Evolutionary conservation across 805 yeast genomes (phyloP), one percentile per base, ranked within the genome.

Genomic region (Hyphopichia homilentoma): DNA sequence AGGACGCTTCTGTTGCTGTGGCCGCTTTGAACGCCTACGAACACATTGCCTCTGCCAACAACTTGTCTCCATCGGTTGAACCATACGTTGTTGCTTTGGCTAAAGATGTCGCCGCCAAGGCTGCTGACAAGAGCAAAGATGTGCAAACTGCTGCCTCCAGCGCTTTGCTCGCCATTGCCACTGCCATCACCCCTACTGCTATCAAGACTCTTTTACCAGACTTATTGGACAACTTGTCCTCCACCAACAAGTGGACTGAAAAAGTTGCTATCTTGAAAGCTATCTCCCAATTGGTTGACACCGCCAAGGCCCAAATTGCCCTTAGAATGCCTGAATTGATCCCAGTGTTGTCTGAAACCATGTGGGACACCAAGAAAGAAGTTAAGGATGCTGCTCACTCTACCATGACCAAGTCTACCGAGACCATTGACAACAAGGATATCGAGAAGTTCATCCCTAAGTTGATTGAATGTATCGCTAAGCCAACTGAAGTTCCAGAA

Each of bases 331-430:
- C 97, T 59, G 97, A 93, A 78, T 81, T 93, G 67, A 90, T 93
- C 59, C 98, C 99, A 69, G 93, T 83, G 50, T 75, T 93, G 58
- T 93, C 98, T 54, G 99, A 93, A 77, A 87, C 97, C 58, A 93
- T 93, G 97, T 93, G 99, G 99, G 98, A 93, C 73, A 93, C 99
- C 72, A 93, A 93, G 82, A 76, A 78, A 71, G 97, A 93, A 62
- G 98, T 93, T 64, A 93, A 93, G 83, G 78, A 75, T 52, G 95
- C 94, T 65, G 97, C 99, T 47, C 84, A 93, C 54, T 81, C 81
- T 57, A 87, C 97, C 68, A 88, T 93, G 79, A 77, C 89, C 69
- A 86, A 87, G 73, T 81, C 95, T 52, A 93, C 98, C 57, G 93
- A 89, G 70, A 88, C 97, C 60, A 90, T 93, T 53, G 94, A 90